These are phyloP conservation scores for Torulaspora pretoriensis DNA, from an alignment of 1,139 yeast genomes.

Conservation along the genomic window DNA sequence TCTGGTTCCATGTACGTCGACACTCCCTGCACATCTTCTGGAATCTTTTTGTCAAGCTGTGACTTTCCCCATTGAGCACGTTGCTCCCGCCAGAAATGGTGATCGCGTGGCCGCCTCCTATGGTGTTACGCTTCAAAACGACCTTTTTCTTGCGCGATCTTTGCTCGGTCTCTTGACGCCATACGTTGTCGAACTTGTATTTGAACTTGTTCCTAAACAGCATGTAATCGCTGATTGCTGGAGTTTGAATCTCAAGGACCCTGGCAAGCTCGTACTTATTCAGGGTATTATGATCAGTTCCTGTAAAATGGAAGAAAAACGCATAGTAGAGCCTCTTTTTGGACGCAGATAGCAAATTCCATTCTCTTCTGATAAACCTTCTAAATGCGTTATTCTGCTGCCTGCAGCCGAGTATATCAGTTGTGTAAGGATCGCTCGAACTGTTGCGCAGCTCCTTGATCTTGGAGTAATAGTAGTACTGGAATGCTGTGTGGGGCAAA, in stretches of 20 bases:
- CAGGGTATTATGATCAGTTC: slow-evolving; percentile 14
- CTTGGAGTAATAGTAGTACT: slow-evolving; percentile 22
- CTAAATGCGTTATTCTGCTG: slow-evolving; percentile 18
- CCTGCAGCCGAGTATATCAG: slow-evolving; percentile 10
- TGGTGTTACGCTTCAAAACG: neutral
- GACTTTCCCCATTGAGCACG: neutral
- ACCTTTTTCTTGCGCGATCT: slow-evolving; percentile 3
- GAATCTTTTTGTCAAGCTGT: slow-evolving; percentile 16
- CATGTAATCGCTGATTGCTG: slow-evolving; percentile 26
- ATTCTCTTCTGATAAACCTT: slow-evolving; percentile 22
- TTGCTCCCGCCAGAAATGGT: slow-evolving; percentile 1
- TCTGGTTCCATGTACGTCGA: slow-evolving; percentile 23
- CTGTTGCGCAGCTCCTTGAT: slow-evolving; percentile 12
- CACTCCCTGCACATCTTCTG: slow-evolving; percentile 29
- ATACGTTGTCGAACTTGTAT: slow-evolving; percentile 16
- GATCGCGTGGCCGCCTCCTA: slow-evolving; percentile 7
- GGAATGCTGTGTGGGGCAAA: slow-evolving; percentile 24
- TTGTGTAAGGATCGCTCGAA: neutral
- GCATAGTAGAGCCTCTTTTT: slow-evolving; percentile 25
- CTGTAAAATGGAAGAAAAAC: slow-evolving; percentile 21
- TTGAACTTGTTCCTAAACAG: slow-evolving; percentile 25
- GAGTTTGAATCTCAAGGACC: slow-evolving; percentile 23
- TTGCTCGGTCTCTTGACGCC: slow-evolving; percentile 11
- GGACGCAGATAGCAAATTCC: slow-evolving; percentile 24
- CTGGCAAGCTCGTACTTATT: slow-evolving; percentile 24